A percentile compares a stretch with the other conserved stretches of the same genome.
phyloP scores from a whole-genome alignment of 176 grass and related monocot genomes.

The Puya raimondii region DNA sequence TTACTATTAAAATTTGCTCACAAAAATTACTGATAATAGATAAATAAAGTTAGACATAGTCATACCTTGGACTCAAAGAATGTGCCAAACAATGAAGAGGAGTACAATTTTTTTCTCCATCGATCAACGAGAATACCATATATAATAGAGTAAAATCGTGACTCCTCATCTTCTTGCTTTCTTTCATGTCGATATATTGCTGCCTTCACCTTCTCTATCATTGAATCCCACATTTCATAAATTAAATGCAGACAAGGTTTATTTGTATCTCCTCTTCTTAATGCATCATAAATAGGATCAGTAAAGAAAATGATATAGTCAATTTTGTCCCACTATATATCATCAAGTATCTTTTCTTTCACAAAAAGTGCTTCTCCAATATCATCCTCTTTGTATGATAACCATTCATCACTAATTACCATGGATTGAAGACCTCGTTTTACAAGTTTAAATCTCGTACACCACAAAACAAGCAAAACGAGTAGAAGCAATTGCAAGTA shows the following conservation, averaged over 20 bases:
- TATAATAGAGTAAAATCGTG: background rate
- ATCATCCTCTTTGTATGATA: background rate
- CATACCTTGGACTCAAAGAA: slow-evolving; percentile 16
- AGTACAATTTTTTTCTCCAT: slow-evolving; percentile 11
- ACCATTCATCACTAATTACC: slow-evolving; percentile 4
- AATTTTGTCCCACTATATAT: background rate
- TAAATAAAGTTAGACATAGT: background rate
- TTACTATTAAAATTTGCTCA: background rate
- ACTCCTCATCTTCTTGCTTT: background rate
- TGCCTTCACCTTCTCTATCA: slow-evolving; percentile 16
- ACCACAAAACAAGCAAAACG: slow-evolving; percentile 9
- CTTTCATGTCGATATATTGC: slow-evolving; percentile 6
- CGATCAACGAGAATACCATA: background rate
- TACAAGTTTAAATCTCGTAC: background rate
- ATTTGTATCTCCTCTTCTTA: background rate
- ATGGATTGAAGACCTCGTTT: slow-evolving; percentile 1
- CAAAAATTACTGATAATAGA: background rate
- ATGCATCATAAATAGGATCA: slow-evolving; percentile 2
- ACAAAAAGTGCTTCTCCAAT: background rate
- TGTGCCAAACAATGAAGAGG: slow-evolving; percentile 2
- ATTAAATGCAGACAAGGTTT: slow-evolving; percentile 7
- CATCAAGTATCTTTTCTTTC: background rate
- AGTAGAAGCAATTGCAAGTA: slow-evolving; percentile 12
- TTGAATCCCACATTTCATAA: slow-evolving; percentile 21
- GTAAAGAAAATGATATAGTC: background rate